Conservation (phyloP, 352 stramenopile genomes). For the Phytopythium delawarense region DNA sequence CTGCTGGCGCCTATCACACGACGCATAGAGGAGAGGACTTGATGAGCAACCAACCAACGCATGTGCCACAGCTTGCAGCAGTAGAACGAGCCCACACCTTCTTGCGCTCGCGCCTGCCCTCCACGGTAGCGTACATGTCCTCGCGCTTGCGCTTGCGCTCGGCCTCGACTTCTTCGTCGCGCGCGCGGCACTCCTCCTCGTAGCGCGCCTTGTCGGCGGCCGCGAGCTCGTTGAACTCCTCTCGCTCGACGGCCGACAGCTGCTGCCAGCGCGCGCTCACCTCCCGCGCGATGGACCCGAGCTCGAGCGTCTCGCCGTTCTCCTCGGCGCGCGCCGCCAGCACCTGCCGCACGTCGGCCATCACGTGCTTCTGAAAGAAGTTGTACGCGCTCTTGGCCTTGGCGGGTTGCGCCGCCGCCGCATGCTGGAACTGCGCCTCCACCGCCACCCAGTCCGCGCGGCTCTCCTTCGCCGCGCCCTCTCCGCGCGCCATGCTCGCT, state of each 20-base stretch:
- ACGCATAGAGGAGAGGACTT: not conserved
- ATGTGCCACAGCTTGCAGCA: not conserved
- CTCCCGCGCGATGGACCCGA: conserved; percentile 68
- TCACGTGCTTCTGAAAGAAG: conserved; percentile 74
- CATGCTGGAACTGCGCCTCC: conserved; percentile 69
- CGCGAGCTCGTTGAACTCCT: conserved; percentile 70
- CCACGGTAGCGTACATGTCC: conserved; percentile 57
- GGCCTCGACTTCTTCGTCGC: conserved; percentile 67
- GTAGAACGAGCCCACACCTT: conserved; percentile 16
- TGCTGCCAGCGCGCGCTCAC: conserved; percentile 75
- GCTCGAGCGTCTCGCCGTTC: conserved; percentile 44
- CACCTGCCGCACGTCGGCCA: conserved; percentile 59
- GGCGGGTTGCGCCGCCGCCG: conserved; percentile 29
- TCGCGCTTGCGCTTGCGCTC: conserved; percentile 73
- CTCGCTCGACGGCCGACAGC: conserved; percentile 49
- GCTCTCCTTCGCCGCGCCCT: conserved; percentile 47
- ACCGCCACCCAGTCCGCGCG: conserved; percentile 76
- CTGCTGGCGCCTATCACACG: conserved; percentile 18
- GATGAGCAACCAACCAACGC: not conserved
- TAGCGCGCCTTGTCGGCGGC: conserved; percentile 58
- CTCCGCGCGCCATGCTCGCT: conserved; percentile 21
- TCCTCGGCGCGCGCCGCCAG: conserved; percentile 40
- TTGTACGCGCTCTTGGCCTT: conserved; percentile 76
- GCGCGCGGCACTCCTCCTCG: conserved; percentile 68
- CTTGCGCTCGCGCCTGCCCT: conserved; percentile 85